Conservation (phyloP, 2,329 filamentous ascomycete species). For the Trichophyton verrucosum region DNA sequence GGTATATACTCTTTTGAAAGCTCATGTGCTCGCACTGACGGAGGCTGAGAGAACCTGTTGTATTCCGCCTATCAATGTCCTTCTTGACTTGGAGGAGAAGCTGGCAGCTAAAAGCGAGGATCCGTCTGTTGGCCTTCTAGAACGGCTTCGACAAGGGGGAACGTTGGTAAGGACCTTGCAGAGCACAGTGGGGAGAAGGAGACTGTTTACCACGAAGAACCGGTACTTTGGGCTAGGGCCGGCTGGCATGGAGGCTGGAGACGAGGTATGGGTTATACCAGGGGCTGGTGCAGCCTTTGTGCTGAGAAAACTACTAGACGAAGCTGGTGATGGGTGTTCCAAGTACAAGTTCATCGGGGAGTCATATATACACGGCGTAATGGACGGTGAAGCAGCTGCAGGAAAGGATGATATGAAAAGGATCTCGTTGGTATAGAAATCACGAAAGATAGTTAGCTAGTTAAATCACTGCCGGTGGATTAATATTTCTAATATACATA, state of each 20-base stretch:
- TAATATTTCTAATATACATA: too few species aligned
- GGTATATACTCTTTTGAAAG: not conserved
- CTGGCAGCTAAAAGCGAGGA: not conserved
- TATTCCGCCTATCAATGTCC: not conserved
- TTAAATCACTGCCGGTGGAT: too few species aligned
- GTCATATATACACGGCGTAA: slow-evolving; percentile 13
- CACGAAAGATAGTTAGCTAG: too few species aligned
- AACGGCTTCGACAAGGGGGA: not conserved
- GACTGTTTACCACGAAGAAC: slow-evolving; percentile 11
- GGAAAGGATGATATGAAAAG: not conserved
- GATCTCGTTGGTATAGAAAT: not conserved
- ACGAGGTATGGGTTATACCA: slow-evolving; percentile 12
- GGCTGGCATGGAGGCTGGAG: slow-evolving; percentile 4
- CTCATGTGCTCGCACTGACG: not conserved
- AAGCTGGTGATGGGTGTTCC: not conserved
- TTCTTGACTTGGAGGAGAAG: not conserved
- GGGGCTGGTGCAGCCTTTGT: slow-evolving; percentile 11
- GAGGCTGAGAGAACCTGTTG: not conserved
- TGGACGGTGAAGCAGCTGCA: slow-evolving; percentile 11
- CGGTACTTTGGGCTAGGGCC: slow-evolving; percentile 11
- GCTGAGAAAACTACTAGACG: slow-evolving; percentile 1
- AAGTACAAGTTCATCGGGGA: slow-evolving; percentile 12
- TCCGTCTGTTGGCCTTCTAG: not conserved
- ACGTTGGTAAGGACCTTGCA: slow-evolving; percentile 5
- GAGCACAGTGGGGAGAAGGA: slow-evolving; percentile 6